Base-by-base conservation (phyloP, 2,329 filamentous ascomycete genomes). In the Elsinoe fawcettii region DNA sequence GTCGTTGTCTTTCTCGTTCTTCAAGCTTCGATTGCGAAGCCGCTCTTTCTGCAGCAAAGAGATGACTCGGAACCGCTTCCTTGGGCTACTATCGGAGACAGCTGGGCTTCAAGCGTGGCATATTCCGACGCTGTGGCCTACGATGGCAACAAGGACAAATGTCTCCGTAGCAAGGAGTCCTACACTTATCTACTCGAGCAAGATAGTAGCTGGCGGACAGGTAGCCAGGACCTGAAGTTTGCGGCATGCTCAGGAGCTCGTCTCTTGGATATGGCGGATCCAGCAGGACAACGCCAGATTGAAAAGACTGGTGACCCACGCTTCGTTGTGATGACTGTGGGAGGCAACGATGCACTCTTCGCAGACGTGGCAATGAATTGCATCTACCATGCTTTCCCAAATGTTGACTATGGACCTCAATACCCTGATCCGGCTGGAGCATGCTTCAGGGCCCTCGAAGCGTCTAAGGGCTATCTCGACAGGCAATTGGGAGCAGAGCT, bases 41-140 rank as follows among this genome's bases (percentile, higher is more conserved):
- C 41, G 12, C 11, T 46, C 41, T 14, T 51, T n/a, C 4, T 12
- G 3, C 46, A 5, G 5, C 46, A n/a, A n/a, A n/a, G 27, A 11
- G 46, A 34, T 14, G 25, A 51, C 2, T 2, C 25, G 14, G 11
- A 3, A 2, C n/a, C 30, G 8, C 30, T 51, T 3, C 46, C 14
- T 16, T 51, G 46, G 46, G 46, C 46, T 2, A 51, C 46, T 34
- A n/a, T 51, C 23, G 46, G 46, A 2, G 46, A 51, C 16, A 51
- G 46, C 30, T 51, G 46, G 46, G 46, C 46, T 4, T 51, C 46
- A 6, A 51, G 46, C 25, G 46, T 51, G 3, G 46, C 46, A 1
- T 51, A 51, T 12, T 12, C 16, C 30, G 12, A 51, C 16, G 18
- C 20, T 32, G 27, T 51, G 16, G 27, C 46, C 5, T 16, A 32